Evolutionary conservation across 1,284 basidiomycete genomes (phyloP), one percentile per base, ranked within the genome.

Genomic region (Cryptococcus sp.): DNA sequence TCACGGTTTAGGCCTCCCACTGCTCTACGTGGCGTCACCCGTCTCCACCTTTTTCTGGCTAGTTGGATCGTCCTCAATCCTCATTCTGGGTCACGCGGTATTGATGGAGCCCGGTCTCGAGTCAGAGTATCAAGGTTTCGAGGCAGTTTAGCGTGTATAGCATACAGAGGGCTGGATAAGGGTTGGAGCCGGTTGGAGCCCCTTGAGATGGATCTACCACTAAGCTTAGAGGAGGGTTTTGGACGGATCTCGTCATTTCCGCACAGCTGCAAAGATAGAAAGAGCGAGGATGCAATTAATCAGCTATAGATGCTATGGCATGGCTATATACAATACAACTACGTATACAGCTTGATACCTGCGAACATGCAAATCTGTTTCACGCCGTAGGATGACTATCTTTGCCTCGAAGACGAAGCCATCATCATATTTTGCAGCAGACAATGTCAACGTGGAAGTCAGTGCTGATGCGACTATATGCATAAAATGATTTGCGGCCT

Each of bases 61-160:
- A 8, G 72, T 78, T 10, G 77, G 77, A 23, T 67, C 68, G 7
- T 72, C 69, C 6, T 69, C 68, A 19, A 73, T 81, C 70, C 63
- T 80, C 63, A 64, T 84, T 54, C 64, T 82, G 16, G 79, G 79
- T 1, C 82, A 83, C 64, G 83, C 82, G 3, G 77, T 79, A n/a
- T 69, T 83, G 57, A 79, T 83, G 66, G 82, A 83, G 66, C 82
- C 82, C 17, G 81, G 81, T 13, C 76, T 83, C n/a, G 80, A 80
- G 66, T 59, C 52, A 40, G 68, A 70, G 45, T 70, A 70, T 44
- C 52, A 50, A 19, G 65, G 63, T 19, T 48, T 70, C 26, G 68
- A 70, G 55, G 59, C 58, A 11, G 64, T 63, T 5, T 69, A 66
- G 26, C 23, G 52, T 13, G 29, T 34, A 10, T 34, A 10, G 8